phyloP scores from a whole-genome alignment of 345 rosid genomes.

The Linum tenue region DNA sequence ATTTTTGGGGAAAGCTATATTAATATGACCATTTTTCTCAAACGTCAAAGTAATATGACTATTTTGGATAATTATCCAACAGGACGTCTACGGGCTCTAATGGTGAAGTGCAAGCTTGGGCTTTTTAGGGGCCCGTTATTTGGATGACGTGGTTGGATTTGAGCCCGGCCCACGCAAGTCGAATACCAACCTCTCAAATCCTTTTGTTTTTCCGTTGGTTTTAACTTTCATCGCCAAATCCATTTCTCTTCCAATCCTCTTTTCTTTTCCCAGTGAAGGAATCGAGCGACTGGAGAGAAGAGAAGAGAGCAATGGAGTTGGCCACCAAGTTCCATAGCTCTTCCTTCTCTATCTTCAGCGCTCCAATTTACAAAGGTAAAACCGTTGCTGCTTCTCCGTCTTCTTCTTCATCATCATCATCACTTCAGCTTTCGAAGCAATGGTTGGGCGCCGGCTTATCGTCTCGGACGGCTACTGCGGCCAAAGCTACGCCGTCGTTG shows the following conservation, averaged over 20 bases:
- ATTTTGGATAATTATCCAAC: too few species aligned
- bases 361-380: background rate
- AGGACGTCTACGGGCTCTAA: too few species aligned
- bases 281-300: slow-evolving; percentile 16
- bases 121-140: background rate
- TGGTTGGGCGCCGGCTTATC: slow-evolving; percentile 38
- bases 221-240: slow-evolving; percentile 28
- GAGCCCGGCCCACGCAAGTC: background rate
- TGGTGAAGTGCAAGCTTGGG: background rate
- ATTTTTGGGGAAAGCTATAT: too few species aligned
- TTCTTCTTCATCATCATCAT: slow-evolving; percentile 14
- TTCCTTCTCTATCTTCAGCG: slow-evolving; percentile 24
- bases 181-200: background rate
- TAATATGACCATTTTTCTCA: too few species aligned
- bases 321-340: slow-evolving; percentile 39
- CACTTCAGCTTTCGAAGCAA: slow-evolving; percentile 21
- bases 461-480: slow-evolving; percentile 22
- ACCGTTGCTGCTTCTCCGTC: background rate
- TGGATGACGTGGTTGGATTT: slow-evolving; percentile 4
- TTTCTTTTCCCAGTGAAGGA: slow-evolving; percentile 1
- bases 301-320: slow-evolving; percentile 38
- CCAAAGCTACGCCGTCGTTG: slow-evolving; percentile 25
- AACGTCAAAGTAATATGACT: too few species aligned
- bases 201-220: background rate
- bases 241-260: slow-evolving; percentile 2